Evolutionary conservation across 2,329 filamentous ascomycete species (phyloP), one percentile per base, ranked within the genome.

Genomic region (Talaromyces sp.): DNA sequence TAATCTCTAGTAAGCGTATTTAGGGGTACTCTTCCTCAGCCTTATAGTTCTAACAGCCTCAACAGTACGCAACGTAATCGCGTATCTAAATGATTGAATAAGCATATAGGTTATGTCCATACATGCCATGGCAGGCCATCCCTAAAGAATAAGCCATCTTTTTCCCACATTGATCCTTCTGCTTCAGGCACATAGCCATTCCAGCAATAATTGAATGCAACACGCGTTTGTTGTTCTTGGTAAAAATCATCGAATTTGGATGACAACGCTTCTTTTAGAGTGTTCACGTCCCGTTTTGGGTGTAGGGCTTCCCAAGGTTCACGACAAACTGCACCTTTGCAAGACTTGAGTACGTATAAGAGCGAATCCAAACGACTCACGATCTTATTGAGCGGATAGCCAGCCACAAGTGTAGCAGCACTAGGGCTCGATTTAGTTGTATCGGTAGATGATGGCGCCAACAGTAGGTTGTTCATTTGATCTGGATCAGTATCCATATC

Each of bases 401-500:
- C 53, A 25, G 25, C 52, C 25, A 53, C 51, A 2, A 54, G 2
- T n/a, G 36, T 28, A 32, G 27, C 17, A 19, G 15, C 22, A 33
- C 17, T 54, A 15, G 25, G 25, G 49, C n/a, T 53, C 22, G 49
- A 36, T 36, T 36, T 17, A 15, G 33, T 36, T 7, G 33, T 36
- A 17, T 36, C 33, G 5, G 13, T 53, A 13, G 13, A 28, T n/a
- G 52, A 54, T 33, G 30, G 52, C 8, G 4, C 28, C 17, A n/a
- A 22, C 15, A 53, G 27, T 32, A 54, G 52, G 36, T 54, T 54
- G 28, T 54, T 33, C 52, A 54, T 54, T 32, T 54, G 52, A 7
- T 15, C 52, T 19, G 52, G 52, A 25, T 54, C 52, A 19, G 10
- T 19, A 28, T 32, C 52, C 52, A 88, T 67, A 64, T 89, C 81